These are phyloP conservation scores for Dispira parvispora DNA, from an alignment of 192 early-diverging fungal genomes.

Conservation along the genomic window DNA sequence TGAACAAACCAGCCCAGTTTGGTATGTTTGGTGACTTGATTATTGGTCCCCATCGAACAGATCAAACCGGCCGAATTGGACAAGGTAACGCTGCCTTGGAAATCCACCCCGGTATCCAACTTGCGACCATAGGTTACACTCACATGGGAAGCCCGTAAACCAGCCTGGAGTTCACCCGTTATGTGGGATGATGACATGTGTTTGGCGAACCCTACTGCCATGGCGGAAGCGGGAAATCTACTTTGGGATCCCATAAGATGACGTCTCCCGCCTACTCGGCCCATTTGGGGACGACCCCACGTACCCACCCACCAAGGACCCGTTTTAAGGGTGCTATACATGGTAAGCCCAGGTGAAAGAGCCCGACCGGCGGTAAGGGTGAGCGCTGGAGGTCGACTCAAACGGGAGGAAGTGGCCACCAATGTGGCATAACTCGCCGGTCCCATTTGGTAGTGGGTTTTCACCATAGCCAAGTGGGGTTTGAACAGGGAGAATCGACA, in stretches of 20 bases:
- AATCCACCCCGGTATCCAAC: conserved; percentile 4
- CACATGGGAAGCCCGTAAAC: conserved; percentile 14
- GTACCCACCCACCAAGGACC: conserved; percentile 1
- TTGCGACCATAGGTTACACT: conserved; percentile 12
- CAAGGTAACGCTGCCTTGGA: conserved; percentile 11
- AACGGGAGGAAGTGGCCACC: background rate
- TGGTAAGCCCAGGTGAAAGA: background rate
- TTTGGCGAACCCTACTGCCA: background rate
- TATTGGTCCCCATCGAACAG: conserved; percentile 33
- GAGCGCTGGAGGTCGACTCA: background rate
- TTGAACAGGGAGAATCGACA: background rate
- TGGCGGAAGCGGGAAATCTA: background rate
- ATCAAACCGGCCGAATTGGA: conserved; percentile 31
- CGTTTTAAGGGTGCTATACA: background rate
- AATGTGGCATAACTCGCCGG: background rate
- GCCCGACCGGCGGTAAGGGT: background rate
- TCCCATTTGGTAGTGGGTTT: conserved; percentile 4
- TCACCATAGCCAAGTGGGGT: background rate
- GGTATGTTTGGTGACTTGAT: conserved; percentile 33
- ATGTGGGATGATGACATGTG: background rate
- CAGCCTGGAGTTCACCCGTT: conserved; percentile 3
- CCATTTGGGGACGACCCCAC: background rate
- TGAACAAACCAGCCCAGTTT: conserved; percentile 39
- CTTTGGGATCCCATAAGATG: background rate
- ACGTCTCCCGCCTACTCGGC: background rate